Conservation (phyloP, 78 protist genomes). For the Speleostelium caveatum region DNA sequence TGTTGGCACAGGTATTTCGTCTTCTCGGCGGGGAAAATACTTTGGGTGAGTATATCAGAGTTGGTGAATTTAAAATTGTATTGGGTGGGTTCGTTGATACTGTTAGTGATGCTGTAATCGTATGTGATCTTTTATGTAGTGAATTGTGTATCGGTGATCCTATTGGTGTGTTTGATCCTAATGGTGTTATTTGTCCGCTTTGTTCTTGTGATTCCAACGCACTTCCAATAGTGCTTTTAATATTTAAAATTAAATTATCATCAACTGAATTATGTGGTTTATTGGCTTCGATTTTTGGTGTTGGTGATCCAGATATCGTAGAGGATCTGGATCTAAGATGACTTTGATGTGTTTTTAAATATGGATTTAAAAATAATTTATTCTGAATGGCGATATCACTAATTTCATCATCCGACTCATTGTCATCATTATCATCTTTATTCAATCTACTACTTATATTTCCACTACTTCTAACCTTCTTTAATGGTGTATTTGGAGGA, state of each 20-base stretch:
- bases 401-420: constrained; percentile 10
- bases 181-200: neutral
- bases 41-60: constrained; percentile 27
- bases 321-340: constrained; percentile 18
- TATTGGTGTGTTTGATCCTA: neutral
- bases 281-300: neutral
- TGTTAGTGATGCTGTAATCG: neutral
- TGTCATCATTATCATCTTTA: neutral
- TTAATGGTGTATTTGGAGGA: constrained; percentile 41
- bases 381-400: constrained; percentile 40
- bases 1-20: constrained; percentile 49
- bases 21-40: constrained; percentile 73
- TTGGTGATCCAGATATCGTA: constrained; percentile 58
- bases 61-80: neutral
- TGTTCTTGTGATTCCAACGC: too few species aligned
- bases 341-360: neutral
- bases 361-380: constrained; percentile 45
- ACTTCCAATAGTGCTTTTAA: too few species aligned
- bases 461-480: neutral
- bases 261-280: neutral
- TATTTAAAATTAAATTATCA: constrained; percentile 7
- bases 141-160: neutral
- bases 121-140: constrained; percentile 2
- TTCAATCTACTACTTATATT: neutral
- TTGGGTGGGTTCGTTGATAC: neutral